A percentile compares a stretch with the other conserved stretches of the same genome.
Evolutionary conservation across 78 protist species (phyloP).

Genomic region (Dictyostelium capitatum): DNA sequence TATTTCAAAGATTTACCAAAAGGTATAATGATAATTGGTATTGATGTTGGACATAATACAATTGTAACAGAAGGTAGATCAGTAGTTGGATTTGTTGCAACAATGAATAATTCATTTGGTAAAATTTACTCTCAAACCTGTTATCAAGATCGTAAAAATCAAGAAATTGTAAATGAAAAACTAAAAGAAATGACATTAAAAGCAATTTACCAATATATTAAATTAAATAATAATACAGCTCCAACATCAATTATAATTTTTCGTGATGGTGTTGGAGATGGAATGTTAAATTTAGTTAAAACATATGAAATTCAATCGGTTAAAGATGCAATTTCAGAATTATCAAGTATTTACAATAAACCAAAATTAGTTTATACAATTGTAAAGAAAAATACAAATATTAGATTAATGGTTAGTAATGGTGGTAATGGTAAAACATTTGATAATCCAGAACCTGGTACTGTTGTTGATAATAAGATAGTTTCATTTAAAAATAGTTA

Average conservation of each 20-base stretch:
- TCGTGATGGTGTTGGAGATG: conserved; percentile 79
- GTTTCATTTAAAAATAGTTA: not conserved
- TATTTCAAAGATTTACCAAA: not conserved
- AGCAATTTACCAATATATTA: not conserved
- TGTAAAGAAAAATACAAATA: conserved; percentile 71
- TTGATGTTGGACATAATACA: conserved; percentile 51
- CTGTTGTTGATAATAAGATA: not conserved
- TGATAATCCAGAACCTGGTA: conserved; percentile 54
- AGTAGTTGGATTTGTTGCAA: not conserved
- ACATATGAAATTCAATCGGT: not conserved
- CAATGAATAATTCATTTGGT: not conserved
- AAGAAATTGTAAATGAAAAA: conserved; percentile 23
- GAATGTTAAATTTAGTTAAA: conserved; percentile 14
- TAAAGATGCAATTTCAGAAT: not conserved
- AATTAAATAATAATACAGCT: not conserved
- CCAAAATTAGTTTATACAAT: conserved; percentile 51
- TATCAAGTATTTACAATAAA: not conserved
- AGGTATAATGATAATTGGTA: conserved; percentile 28
- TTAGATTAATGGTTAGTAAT: conserved; percentile 3
- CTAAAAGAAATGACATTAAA: not conserved
- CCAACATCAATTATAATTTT: conserved; percentile 26
- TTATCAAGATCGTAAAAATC: not conserved
- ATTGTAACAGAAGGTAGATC: not conserved
- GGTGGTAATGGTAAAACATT: no score
- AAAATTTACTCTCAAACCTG: not conserved